Percentiles rank a stretch among this genome's conserved stretches.
Evolutionary conservation across 2,329 filamentous ascomycete genomes (phyloP).

Genomic region (Trichophyton mentagrophytes): DNA sequence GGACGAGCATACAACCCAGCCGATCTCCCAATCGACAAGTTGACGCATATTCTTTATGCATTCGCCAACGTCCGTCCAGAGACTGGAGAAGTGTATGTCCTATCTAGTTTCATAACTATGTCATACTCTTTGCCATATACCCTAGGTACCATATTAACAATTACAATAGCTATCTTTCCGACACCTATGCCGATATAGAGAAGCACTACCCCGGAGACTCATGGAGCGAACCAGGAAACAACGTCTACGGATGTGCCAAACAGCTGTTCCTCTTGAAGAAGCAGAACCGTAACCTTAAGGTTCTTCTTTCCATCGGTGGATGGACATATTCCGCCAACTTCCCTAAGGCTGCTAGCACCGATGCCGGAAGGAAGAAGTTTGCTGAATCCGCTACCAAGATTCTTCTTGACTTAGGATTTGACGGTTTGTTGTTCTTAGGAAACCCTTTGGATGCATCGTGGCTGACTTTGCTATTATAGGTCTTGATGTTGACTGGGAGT

Average conservation of each 20-base stretch:
- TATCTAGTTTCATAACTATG: neutral
- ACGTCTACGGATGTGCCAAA: slow-evolving; percentile 65
- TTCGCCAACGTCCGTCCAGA: slow-evolving; percentile 77
- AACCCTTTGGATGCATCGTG: neutral
- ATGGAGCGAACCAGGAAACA: slow-evolving; percentile 54
- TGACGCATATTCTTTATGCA: slow-evolving; percentile 78
- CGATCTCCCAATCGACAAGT: slow-evolving; percentile 62
- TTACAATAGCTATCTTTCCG: slow-evolving; percentile 40
- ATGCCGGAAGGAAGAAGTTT: slow-evolving; percentile 50
- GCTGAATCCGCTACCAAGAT: slow-evolving; percentile 60
- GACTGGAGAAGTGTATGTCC: slow-evolving; percentile 59
- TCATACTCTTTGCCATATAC: neutral
- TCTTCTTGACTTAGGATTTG: slow-evolving; percentile 67
- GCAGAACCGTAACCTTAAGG: slow-evolving; percentile 60
- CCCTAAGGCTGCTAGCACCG: slow-evolving; percentile 50
- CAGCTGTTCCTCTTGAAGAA: slow-evolving; percentile 67
- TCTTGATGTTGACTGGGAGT: slow-evolving; percentile 39
- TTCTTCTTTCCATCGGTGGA: slow-evolving; percentile 70
- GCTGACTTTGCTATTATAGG: slow-evolving; percentile 15
- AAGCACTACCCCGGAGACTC: slow-evolving; percentile 59
- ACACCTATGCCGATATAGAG: slow-evolving; percentile 54
- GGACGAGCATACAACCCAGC: slow-evolving; percentile 69
- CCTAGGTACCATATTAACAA: neutral
- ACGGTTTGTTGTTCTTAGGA: slow-evolving; percentile 21
- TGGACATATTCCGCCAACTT: slow-evolving; percentile 75